These are phyloP conservation scores for Akanthomyces uredinophilus DNA, from an alignment of 2,329 filamentous ascomycete genomes.

Conservation along the genomic window DNA sequence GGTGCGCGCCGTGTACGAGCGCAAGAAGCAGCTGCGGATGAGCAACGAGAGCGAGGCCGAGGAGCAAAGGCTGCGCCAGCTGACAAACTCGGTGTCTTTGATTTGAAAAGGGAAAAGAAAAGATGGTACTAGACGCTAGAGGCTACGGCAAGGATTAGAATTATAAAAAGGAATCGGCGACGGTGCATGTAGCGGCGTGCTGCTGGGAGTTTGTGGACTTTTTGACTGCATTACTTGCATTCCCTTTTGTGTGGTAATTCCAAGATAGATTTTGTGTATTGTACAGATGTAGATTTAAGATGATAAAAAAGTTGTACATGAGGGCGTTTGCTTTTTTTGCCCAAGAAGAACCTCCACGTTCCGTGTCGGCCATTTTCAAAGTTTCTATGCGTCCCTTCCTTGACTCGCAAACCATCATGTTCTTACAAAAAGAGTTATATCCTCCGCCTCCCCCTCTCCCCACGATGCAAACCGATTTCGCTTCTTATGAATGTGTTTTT, in stretches of 20 bases:
- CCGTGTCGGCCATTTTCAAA: neutral
- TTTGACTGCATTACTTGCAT: slow-evolving; percentile 9
- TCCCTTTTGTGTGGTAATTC: slow-evolving; percentile 30
- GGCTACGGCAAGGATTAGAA: neutral
- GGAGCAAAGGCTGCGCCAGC: neutral
- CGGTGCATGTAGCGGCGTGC: neutral
- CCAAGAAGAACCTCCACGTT: neutral
- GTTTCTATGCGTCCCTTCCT: slow-evolving; percentile 4
- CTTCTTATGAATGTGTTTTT: slow-evolving; percentile 2
- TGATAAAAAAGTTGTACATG: slow-evolving; percentile 20
- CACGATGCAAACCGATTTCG: slow-evolving; percentile 1
- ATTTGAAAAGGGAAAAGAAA: too few species aligned
- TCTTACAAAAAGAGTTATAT: slow-evolving; percentile 14
- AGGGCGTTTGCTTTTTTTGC: neutral
- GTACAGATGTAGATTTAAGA: slow-evolving; percentile 32
- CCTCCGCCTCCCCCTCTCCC: neutral
- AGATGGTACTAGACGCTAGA: neutral
- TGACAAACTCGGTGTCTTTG: neutral
- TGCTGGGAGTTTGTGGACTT: neutral
- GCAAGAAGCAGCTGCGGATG: slow-evolving; percentile 69
- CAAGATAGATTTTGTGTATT: slow-evolving; percentile 29
- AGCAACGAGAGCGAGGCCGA: slow-evolving; percentile 38
- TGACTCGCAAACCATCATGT: slow-evolving; percentile 13
- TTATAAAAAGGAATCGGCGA: neutral
- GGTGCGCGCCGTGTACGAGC: slow-evolving; percentile 84